phyloP scores from a whole-genome alignment of 1,284 basidiomycete species.

The Taiwanofungus camphoratus region DNA sequence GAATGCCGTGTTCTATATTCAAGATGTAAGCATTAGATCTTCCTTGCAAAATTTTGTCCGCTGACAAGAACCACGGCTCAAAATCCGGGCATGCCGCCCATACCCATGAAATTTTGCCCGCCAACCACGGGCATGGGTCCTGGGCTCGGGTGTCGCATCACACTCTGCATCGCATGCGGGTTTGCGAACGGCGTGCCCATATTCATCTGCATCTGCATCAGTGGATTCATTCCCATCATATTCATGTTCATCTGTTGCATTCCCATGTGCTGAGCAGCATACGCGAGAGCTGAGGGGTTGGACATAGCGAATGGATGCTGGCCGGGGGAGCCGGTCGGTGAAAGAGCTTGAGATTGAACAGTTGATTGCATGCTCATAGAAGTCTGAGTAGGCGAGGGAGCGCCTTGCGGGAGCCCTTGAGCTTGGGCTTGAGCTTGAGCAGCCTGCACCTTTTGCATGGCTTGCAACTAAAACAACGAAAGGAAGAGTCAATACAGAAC shows the following conservation, averaged over 20 bases:
- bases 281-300: constrained; percentile 43
- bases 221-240: constrained; percentile 46
- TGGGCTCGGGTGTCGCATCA: constrained; percentile 74
- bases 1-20: constrained; percentile 18
- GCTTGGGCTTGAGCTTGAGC: constrained; percentile 25
- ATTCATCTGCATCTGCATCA: constrained; percentile 68
- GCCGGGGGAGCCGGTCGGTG: constrained; percentile 33
- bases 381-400: constrained; percentile 31
- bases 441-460: constrained; percentile 67
- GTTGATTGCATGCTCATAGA: constrained; percentile 20
- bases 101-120: constrained; percentile 52
- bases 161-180: constrained; percentile 72
- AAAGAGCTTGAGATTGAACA: constrained; percentile 27
- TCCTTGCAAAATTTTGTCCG: background rate
- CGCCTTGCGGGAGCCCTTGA: constrained; percentile 31
- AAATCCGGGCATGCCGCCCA: constrained; percentile 36
- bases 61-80: constrained; percentile 9
- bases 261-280: constrained; percentile 41
- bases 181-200: constrained; percentile 49
- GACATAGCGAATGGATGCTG: constrained; percentile 45
- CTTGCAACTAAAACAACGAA: constrained; percentile 53
- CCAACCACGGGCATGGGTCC: constrained; percentile 37
- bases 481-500: constrained; percentile 6
- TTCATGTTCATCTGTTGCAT: constrained; percentile 56
- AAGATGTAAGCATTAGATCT: constrained; percentile 15